Base-by-base conservation (phyloP, 2,329 filamentous ascomycete genomes). In the Orbilia oligospora region DNA sequence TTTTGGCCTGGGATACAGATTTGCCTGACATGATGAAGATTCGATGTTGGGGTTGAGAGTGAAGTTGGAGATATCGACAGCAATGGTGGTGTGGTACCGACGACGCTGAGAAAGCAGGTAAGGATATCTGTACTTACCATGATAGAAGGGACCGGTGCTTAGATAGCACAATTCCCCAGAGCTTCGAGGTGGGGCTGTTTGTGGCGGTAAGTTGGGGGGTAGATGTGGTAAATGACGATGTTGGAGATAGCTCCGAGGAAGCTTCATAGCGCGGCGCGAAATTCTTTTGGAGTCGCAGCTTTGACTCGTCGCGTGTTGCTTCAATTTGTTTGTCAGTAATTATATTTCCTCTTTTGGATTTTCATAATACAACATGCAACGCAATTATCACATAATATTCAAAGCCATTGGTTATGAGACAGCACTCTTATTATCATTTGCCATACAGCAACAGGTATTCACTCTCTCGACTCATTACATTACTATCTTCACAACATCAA, bases 1-100 rank as follows among this genome's bases (percentile, higher is more conserved):
- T 61, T 5, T 27, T 55, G 16, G 38, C 4, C 12, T 58, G n/a
- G 27, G 16, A 9, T 46, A n/a, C 44, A 20, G 66, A 10, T 38
- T 9, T 20, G 38, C 38, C 41, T 2, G 14, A 1, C 66, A 70
- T 70, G 18, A 48, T 61, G 44, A 46, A 5, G 44, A 20, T 46
- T 20, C n/a, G 44, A 20, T 18, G 6, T 46, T 46, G 38, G 38
- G 38, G 3, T 46, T 46, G 44, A 12, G 44, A 12, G 1, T 1
- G 16, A n/a, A 46, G 38, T 44, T 46, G 44, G 3, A 46, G n/a
- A 20, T 46, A 41, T 16, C 2, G 38, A 41, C 5, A 18, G 41
- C 16, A 46, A 5, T 46, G 41, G 27, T 30, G 27, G 27, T 30
- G 27, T 30, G 3, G 6, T 30, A 6, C 27, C 27, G 27, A 30